A percentile compares a stretch with the other conserved stretches of the same genome.
phyloP scores from a whole-genome alignment of 495 filamentous ascomycete species.

The Hypoxylon rickii region DNA sequence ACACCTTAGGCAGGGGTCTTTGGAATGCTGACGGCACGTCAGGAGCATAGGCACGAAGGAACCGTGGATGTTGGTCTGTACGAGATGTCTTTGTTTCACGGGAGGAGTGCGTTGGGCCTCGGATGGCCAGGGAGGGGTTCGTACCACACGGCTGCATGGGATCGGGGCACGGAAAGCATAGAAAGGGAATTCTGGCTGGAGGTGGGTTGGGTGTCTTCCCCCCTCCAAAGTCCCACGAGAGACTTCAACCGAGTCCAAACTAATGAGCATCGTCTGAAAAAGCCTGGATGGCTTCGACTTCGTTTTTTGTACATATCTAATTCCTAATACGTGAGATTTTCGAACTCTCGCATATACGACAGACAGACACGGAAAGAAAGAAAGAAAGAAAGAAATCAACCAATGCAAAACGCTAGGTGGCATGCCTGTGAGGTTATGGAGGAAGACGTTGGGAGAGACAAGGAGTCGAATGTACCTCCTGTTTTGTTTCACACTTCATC shows the following conservation, averaged over 20 bases:
- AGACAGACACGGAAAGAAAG: background rate
- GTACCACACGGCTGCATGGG: slow-evolving; percentile 29
- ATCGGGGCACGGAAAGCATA: slow-evolving; percentile 28
- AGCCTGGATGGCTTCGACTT: slow-evolving; percentile 10
- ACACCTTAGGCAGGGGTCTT: background rate
- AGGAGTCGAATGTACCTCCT: too few species aligned
- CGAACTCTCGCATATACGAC: slow-evolving; percentile 1
- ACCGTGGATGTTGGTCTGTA: slow-evolving; percentile 25
- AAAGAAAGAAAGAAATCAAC: too few species aligned
- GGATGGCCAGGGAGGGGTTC: slow-evolving; percentile 8
- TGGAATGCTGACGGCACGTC: background rate
- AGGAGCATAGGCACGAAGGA: background rate
- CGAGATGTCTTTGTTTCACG: slow-evolving; percentile 21
- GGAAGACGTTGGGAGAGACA: too few species aligned
- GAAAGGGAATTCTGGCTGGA: slow-evolving; percentile 18
- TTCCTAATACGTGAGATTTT: slow-evolving; percentile 22
- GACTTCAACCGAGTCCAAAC: slow-evolving; percentile 8
- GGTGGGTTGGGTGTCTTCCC: background rate
- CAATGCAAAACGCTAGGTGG: too few species aligned
- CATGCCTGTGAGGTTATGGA: too few species aligned
- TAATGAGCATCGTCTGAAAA: slow-evolving; percentile 8
- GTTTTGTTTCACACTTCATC: too few species aligned
- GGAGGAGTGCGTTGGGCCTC: slow-evolving; percentile 9
- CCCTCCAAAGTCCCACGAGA: slow-evolving; percentile 1
- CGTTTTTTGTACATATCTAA: slow-evolving; percentile 29